These are phyloP conservation scores for Dothidotthia symphoricarpi DNA, from an alignment of 2,329 filamentous ascomycete genomes.

Conservation along the genomic window DNA sequence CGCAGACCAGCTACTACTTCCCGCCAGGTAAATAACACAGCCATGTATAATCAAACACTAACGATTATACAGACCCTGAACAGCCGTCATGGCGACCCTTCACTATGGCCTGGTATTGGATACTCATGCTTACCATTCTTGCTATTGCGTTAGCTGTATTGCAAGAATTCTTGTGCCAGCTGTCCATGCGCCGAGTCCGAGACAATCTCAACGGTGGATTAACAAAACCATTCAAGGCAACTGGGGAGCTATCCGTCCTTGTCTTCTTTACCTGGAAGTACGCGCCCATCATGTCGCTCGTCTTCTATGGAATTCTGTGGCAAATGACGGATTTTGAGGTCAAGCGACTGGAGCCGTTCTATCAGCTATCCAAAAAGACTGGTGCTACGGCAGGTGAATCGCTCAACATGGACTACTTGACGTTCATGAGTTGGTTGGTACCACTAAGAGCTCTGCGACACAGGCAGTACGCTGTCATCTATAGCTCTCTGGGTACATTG, in stretches of 20 bases:
- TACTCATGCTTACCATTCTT: conserved; percentile 34
- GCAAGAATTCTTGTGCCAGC: conserved; percentile 41
- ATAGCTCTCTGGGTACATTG: conserved; percentile 64
- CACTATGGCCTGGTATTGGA: conserved; percentile 41
- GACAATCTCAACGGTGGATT: conserved; percentile 27
- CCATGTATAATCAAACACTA: not conserved
- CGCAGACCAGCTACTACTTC: conserved; percentile 42
- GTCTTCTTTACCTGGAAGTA: conserved; percentile 43
- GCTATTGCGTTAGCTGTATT: conserved; percentile 36
- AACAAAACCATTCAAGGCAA: conserved; percentile 28
- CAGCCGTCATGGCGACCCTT: conserved; percentile 43
- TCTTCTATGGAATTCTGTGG: conserved; percentile 51
- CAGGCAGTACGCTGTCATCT: conserved; percentile 66
- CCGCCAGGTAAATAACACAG: conserved; percentile 23
- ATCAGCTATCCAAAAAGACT: conserved; percentile 42
- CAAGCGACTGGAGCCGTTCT: conserved; percentile 52
- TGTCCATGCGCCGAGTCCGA: conserved; percentile 26
- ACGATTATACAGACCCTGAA: conserved; percentile 30
- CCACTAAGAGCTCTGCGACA: conserved; percentile 62
- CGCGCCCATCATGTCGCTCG: conserved; percentile 47
- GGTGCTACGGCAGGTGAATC: conserved; percentile 49
- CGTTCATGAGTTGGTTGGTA: conserved; percentile 63
- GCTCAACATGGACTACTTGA: conserved; percentile 73
- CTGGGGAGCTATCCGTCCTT: conserved; percentile 24
- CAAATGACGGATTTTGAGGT: conserved; percentile 53